phyloP scores from a whole-genome alignment of 2,329 filamentous ascomycete genomes.

The Xylaria polymorpha region DNA sequence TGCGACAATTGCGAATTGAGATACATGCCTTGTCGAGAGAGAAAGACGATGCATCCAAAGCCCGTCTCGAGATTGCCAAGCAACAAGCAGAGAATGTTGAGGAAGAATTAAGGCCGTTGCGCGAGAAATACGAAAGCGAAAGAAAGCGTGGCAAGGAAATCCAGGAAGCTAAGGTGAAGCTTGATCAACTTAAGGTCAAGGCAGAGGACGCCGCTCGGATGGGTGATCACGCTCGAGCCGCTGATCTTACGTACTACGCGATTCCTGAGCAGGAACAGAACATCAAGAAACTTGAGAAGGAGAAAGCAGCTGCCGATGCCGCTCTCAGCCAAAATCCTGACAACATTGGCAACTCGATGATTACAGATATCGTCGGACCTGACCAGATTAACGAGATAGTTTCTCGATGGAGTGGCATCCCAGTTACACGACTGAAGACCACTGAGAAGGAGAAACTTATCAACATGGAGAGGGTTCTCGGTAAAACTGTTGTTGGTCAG shows the following conservation, averaged over 20 bases:
- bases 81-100: conserved; percentile 94
- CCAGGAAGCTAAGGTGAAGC: conserved; percentile 93
- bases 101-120: conserved; percentile 89
- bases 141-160: conserved; percentile 91
- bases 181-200: conserved; percentile 91
- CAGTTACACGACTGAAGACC: conserved; percentile 91
- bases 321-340: conserved; percentile 65
- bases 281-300: conserved; percentile 83
- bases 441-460: conserved; percentile 99
- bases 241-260: conserved; percentile 95
- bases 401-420: conserved; percentile 96
- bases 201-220: conserved; percentile 91
- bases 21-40: conserved; percentile 95
- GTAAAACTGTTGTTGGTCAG: conserved; percentile 90
- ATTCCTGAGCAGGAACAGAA: conserved; percentile 89
- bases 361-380: conserved; percentile 93
- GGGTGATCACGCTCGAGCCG: conserved; percentile 85
- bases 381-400: conserved; percentile 99
- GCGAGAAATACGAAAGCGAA: conserved; percentile 95
- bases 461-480: conserved; percentile 90
- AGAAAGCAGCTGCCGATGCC: conserved; percentile 82
- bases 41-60: conserved; percentile 91
- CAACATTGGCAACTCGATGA: conserved; percentile 73
- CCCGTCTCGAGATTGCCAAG: conserved; percentile 83
- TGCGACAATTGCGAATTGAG: conserved; percentile 94